Base-by-base conservation (phyloP, 2,329 filamentous ascomycete species). In the Spiromastix sp. region DNA sequence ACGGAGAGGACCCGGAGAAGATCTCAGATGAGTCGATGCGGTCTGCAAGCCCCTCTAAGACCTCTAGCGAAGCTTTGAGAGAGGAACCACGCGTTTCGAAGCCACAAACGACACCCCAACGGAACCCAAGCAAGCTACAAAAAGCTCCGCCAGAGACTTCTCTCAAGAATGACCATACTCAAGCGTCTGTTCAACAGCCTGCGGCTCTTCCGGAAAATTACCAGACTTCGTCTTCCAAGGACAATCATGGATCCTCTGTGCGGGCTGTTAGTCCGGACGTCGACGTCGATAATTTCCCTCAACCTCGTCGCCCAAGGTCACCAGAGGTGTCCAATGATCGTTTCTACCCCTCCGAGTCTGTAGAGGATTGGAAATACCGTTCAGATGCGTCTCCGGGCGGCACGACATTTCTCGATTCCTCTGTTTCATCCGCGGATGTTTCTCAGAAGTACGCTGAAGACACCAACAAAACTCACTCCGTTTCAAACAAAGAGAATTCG, bases 51-150 rank as follows among this genome's bases (percentile, higher is more conserved):
- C 55, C 60, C 19, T 57, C 63, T 3, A 68, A 67, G 47, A 57
- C 60, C 16, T 67, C 63, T 4, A 46, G 52, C 27, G 66, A 67
- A 33, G 63, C 59, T 8, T 35, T 62, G 13, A 55, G 50, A 12
- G 57, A 58, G 13, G 60, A 63, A n/a, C 44, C 50, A 12, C 39
- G 49, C 15, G 32, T 48, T 3, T 48, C 45, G n/a, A 59, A 56
- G 30, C 46, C 49, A 16, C 44, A 52, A 27, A 40, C 38, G 8
- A 48, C 47, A 27, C 60, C 68, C 7, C 74, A 79, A 44, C 68
- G 76, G 40, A 68, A 72, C 37, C 58, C 72, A 3, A 76, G 72
- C 61, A 86, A 85, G 55, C 63, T 85, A 34, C 80, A 85, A 49
- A 86, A 86, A 56, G 71, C 71, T 38, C 70, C 72, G n/a, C 50